Percentiles rank a stretch among this genome's conserved stretches.
Conservation (phyloP, 805 yeast genomes). For the Kuraishia floccosa region DNA sequence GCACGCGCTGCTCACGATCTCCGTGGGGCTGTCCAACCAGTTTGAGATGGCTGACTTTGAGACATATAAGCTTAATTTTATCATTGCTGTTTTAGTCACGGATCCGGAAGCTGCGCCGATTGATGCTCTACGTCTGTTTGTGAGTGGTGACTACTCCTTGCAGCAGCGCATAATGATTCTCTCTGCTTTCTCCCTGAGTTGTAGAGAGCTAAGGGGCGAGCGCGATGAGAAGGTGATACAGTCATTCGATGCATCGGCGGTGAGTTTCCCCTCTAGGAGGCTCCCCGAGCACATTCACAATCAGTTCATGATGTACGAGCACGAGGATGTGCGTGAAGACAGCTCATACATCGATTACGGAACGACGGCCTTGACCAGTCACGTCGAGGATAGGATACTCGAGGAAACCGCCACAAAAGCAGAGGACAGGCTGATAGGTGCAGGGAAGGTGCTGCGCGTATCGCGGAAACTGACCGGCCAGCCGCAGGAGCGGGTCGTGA, state of each 20-base stretch:
- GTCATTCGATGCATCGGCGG: conserved; percentile 1
- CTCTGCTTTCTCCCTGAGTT: conserved; percentile 58
- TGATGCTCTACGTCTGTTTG: conserved; percentile 34
- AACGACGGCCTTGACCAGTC: too few species aligned
- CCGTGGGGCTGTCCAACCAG: conserved; percentile 45
- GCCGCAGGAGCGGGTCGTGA: too few species aligned
- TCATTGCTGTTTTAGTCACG: conserved; percentile 54
- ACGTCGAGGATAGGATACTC: too few species aligned
- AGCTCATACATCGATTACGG: too few species aligned
- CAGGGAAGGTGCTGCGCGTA: conserved; percentile 30
- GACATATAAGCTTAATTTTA: conserved; percentile 46
- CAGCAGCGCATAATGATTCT: conserved; percentile 66
- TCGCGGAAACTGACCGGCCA: conserved; percentile 21
- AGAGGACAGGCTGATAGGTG: conserved; percentile 16
- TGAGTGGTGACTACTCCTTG: conserved; percentile 68
- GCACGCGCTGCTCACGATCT: conserved; percentile 33
- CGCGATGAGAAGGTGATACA: conserved; percentile 33
- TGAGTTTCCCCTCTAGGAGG: conserved; percentile 22
- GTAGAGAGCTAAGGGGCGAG: conserved; percentile 59
- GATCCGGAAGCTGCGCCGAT: conserved; percentile 27
- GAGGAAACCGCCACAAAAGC: conserved; percentile 2
- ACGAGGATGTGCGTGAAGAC: background rate
- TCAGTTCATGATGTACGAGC: conserved; percentile 19
- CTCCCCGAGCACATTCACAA: conserved; percentile 38
- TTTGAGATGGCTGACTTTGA: conserved; percentile 52